phyloP scores from a whole-genome alignment of 1,139 yeast species.

The Schwanniomyces etchellsii region DNA sequence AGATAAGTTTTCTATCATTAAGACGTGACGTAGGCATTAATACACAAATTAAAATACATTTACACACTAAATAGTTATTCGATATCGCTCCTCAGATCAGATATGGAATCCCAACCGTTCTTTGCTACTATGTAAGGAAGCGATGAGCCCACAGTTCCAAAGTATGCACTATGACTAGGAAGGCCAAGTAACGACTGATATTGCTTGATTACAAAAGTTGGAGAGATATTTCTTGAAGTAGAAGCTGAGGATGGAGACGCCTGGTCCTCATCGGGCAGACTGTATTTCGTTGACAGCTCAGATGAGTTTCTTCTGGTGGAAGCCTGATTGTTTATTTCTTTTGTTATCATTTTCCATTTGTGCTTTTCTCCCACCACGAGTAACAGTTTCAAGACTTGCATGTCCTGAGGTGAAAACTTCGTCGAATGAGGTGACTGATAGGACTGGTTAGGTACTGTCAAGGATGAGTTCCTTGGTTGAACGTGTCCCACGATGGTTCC shows the following conservation, averaged over 20 bases:
- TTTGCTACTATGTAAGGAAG: constrained; percentile 36
- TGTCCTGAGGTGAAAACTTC: constrained; percentile 33
- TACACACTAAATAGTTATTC: too few species aligned
- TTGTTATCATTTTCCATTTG: constrained; percentile 45
- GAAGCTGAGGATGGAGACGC: constrained; percentile 5
- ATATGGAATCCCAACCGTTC: constrained; percentile 36
- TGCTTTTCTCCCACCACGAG: constrained; percentile 38
- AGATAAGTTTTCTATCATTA: too few species aligned
- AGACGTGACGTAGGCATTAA: too few species aligned
- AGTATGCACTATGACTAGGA: constrained; percentile 33
- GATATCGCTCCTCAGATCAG: too few species aligned
- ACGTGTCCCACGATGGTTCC: neutral
- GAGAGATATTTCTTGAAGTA: constrained; percentile 32
- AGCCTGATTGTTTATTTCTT: constrained; percentile 30
- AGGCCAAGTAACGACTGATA: constrained; percentile 37
- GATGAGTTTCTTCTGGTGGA: constrained; percentile 11
- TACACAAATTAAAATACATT: constrained; percentile 1
- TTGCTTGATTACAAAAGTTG: constrained; percentile 42
- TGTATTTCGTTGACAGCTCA: constrained; percentile 2
- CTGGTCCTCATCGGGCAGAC: constrained; percentile 7
- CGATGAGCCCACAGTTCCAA: constrained; percentile 36
- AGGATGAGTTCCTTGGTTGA: constrained; percentile 2
- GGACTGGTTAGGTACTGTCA: neutral
- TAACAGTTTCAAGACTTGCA: constrained; percentile 34
- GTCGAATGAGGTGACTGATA: neutral